Percentiles rank a stretch among this genome's conserved stretches.
phyloP scores from a whole-genome alignment of 1,284 basidiomycete species.

The Fomitopsis palustris region DNA sequence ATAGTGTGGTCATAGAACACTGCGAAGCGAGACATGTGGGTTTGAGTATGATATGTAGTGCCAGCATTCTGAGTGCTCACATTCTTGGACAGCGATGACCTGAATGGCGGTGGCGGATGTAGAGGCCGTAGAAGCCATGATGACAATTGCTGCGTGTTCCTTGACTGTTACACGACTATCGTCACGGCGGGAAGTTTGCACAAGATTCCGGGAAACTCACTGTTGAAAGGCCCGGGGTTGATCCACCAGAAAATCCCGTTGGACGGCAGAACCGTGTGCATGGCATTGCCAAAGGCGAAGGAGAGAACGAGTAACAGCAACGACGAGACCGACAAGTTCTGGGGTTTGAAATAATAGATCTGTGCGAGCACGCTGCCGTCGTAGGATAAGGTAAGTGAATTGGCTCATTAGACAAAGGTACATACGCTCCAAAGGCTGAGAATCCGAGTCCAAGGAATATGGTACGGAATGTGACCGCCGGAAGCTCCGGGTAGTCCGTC shows the following conservation, averaged over 20 bases:
- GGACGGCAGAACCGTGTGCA: constrained; percentile 27
- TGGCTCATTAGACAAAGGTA: background rate
- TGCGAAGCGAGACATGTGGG: background rate
- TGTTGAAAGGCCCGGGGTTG: constrained; percentile 57
- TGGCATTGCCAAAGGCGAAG: constrained; percentile 41
- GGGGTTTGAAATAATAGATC: constrained; percentile 39
- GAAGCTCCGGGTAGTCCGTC: constrained; percentile 30
- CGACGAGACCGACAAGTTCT: constrained; percentile 55
- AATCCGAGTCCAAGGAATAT: constrained; percentile 46
- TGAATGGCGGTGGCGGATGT: constrained; percentile 30
- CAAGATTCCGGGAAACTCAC: constrained; percentile 10
- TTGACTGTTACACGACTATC: constrained; percentile 37
- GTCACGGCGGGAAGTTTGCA: background rate
- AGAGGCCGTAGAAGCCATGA: constrained; percentile 38
- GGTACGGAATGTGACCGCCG: constrained; percentile 41
- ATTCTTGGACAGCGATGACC: constrained; percentile 26
- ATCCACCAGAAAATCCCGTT: constrained; percentile 32
- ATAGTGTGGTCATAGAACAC: constrained; percentile 32
- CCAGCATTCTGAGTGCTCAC: no score
- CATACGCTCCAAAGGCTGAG: constrained; percentile 32
- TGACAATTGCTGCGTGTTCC: constrained; percentile 61
- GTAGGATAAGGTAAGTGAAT: background rate
- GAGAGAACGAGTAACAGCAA: constrained; percentile 55
- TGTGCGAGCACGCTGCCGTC: constrained; percentile 30
- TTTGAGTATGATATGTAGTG: no score